Base-by-base conservation (phyloP, 352 stramenopile genomes). In the Peronospora destructor region DNA sequence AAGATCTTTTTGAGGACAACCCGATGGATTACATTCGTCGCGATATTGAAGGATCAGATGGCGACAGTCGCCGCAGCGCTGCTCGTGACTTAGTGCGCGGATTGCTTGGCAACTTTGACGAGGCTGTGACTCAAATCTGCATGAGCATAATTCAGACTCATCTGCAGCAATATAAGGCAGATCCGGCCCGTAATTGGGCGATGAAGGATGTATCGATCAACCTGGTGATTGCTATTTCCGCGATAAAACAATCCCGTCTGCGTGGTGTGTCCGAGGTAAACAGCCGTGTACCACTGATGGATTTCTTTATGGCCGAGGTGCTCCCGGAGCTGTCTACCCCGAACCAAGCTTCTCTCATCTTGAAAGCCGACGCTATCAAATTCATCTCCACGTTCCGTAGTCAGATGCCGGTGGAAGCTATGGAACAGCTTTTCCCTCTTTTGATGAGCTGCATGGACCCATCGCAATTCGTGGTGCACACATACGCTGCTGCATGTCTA, bases 1-100 rank as follows among this genome's bases (percentile, higher is more conserved):
- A 99, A 60, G 95, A 99, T 67, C 71, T 96, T 16, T 99, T 99
- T 58, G 96, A 99, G 60, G 96, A 99, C 64, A 97, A 99, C 65
- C 94, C 95, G 6, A 88, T 96, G 54, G 96, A 99, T 49, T 99
- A 97, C 71, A 98, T 99, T 59, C 76, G 95, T 19, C 87, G 85
- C 1, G 97, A 99, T 62, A 97, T 99, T 64, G 97, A 99, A 84
- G 94, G 92, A 14, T 95, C 79, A 7, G 96, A 99, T 70, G 94
- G 80, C 10, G 96, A 99, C 56, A 98, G 94, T 30, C 77, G 97
- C 28, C 83, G 96, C 14, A 94, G 95, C 42, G 93, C 91, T 35
- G 96, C 91, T 39, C 88, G 93, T 30, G 96, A 99, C 38, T 76
- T 99, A 12, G 69, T 99, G 8, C 74, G 91, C 23, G 92, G 85